phyloP scores from a whole-genome alignment of 169 alveolate genomes.

The Hepatocystis sp. region DNA sequence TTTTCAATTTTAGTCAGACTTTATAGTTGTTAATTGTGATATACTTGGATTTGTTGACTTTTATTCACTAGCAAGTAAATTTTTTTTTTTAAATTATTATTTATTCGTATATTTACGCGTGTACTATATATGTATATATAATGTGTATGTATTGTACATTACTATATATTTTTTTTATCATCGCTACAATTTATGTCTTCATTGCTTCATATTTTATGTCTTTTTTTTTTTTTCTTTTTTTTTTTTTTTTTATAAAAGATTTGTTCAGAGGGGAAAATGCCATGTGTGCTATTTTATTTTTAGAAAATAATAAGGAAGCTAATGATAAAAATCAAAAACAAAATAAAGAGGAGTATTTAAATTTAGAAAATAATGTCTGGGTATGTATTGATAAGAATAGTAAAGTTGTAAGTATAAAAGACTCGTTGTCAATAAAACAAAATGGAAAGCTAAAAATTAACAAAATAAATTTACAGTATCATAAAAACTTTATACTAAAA shows the following conservation, averaged over 20 bases:
- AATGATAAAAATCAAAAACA: conserved; percentile 29
- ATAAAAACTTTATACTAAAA: conserved; percentile 37
- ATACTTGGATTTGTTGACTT: conserved; percentile 70
- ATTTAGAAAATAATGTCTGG: conserved; percentile 62
- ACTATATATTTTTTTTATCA: background rate
- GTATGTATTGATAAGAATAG: conserved; percentile 67
- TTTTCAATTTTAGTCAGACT: conserved; percentile 24
- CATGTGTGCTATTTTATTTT: conserved; percentile 30
- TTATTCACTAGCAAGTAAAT: conserved; percentile 67
- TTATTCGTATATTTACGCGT: background rate
- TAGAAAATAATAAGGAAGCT: conserved; percentile 20
- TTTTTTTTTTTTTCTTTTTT: background rate
- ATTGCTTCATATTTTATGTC: background rate
- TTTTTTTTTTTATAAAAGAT: background rate
- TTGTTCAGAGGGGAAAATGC: conserved; percentile 65
- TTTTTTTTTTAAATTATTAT: background rate
- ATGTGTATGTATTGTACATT: background rate
- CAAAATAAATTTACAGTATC: conserved; percentile 33
- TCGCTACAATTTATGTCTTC: background rate
- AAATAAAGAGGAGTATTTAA: conserved; percentile 27
- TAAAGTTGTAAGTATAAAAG: conserved; percentile 58
- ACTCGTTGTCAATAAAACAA: conserved; percentile 52
- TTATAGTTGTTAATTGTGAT: conserved; percentile 60
- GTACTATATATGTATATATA: background rate
- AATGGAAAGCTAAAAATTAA: conserved; percentile 51